A percentile compares a stretch with the other conserved stretches of the same genome.
These are phyloP conservation scores for Paracorniculantispora psalliotae DNA, from an alignment of 2,329 filamentous ascomycete genomes.

Conservation along the genomic window DNA sequence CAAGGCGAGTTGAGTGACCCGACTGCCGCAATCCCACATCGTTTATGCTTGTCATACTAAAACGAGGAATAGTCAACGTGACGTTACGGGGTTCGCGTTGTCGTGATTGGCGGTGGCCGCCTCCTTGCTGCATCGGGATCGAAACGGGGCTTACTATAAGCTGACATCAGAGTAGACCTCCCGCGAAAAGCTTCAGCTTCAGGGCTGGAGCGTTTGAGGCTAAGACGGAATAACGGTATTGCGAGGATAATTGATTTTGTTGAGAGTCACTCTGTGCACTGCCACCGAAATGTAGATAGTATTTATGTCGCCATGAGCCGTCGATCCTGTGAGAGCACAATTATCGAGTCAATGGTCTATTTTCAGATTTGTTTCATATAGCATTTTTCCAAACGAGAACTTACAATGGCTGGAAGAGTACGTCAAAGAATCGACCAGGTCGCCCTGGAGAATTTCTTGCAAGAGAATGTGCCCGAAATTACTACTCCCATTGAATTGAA, in stretches of 20 bases:
- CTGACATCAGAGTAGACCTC: constrained; percentile 4
- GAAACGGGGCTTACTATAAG: constrained; percentile 6
- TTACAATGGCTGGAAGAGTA: constrained; percentile 10
- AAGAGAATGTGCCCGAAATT: constrained; percentile 8
- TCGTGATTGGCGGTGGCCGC: neutral
- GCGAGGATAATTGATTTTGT: neutral
- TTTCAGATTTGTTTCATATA: neutral
- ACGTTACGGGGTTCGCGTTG: neutral
- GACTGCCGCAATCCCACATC: neutral
- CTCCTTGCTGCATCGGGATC: constrained; percentile 3
- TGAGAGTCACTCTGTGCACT: neutral
- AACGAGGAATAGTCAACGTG: neutral
- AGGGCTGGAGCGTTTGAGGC: neutral
- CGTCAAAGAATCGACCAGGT: constrained; percentile 13
- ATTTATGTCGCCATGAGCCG: neutral
- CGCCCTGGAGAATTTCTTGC: neutral
- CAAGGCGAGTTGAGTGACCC: neutral
- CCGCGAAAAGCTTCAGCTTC: neutral
- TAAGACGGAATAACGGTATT: neutral
- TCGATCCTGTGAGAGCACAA: neutral
- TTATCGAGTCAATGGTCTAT: neutral
- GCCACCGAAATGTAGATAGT: neutral
- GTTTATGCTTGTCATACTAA: neutral
- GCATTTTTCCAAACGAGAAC: too few relatives aligned
- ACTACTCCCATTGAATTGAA: constrained; percentile 6